Conservation (phyloP, 192 early-diverging fungal species). For the Backusella luteola region DNA sequence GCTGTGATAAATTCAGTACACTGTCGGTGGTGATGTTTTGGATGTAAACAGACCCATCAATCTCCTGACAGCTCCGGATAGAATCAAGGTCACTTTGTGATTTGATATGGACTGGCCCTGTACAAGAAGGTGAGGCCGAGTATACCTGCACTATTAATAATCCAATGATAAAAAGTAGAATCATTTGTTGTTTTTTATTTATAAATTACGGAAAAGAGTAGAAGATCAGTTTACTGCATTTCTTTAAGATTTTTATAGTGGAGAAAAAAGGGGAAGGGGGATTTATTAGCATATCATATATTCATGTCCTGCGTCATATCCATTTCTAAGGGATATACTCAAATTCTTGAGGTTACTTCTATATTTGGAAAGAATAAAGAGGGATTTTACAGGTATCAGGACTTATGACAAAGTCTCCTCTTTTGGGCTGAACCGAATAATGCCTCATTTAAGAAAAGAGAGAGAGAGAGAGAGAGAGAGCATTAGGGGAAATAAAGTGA, state of each 20-base stretch:
- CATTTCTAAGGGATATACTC: background rate
- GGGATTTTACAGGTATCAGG: no score
- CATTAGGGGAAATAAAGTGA: no score
- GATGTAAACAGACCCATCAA: conserved; percentile 17
- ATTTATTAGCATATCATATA: background rate
- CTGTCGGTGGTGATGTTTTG: background rate
- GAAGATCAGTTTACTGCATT: background rate
- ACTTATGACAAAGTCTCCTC: no score
- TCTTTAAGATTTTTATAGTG: background rate
- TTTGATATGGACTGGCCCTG: background rate
- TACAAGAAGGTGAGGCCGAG: background rate
- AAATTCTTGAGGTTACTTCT: background rate
- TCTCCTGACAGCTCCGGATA: background rate
- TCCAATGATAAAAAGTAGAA: background rate
- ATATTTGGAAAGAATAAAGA: no score
- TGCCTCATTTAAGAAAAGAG: no score
- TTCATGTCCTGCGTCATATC: no score
- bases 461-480: no score
- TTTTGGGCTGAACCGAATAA: no score
- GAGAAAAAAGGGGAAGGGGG: background rate
- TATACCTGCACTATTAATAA: background rate
- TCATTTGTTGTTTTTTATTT: background rate
- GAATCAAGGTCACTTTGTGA: background rate
- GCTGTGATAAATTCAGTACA: conserved; percentile 7
- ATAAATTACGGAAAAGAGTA: background rate